A percentile compares a stretch with the other conserved stretches of the same genome.
These are phyloP conservation scores for Aspergillus cristatus DNA, from an alignment of 495 filamentous ascomycete genomes.

Conservation along the genomic window DNA sequence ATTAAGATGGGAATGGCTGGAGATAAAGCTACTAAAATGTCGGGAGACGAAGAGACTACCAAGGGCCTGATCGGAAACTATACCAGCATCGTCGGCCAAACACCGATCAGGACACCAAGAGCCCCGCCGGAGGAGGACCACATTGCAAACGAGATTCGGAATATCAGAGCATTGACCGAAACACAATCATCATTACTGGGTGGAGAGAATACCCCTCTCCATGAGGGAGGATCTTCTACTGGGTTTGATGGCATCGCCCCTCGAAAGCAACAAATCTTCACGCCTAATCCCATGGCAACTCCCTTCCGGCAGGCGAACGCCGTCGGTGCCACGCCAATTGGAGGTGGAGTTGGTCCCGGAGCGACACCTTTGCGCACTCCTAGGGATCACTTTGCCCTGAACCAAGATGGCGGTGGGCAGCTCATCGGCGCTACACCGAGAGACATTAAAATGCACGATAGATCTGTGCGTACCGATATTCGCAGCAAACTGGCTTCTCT, in stretches of 20 bases:
- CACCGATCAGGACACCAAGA: conserved; percentile 84
- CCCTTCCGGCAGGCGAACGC: conserved; percentile 67
- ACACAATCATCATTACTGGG: conserved; percentile 93
- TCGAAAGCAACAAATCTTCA: conserved; percentile 68
- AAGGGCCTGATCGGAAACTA: conserved; percentile 82
- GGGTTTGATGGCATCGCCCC: conserved; percentile 84
- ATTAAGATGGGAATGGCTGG: conserved; percentile 98
- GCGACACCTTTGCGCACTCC: conserved; percentile 89
- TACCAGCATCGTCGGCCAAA: conserved; percentile 64
- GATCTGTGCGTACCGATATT: conserved; percentile 60
- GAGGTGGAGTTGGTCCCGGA: conserved; percentile 47
- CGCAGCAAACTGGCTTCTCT: conserved; percentile 63
- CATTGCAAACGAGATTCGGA: conserved; percentile 92
- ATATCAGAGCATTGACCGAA: conserved; percentile 85
- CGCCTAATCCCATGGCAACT: conserved; percentile 92
- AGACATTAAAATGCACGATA: conserved; percentile 67
- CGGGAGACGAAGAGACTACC: conserved; percentile 73
- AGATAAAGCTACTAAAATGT: conserved; percentile 71
- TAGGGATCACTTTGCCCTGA: conserved; percentile 80
- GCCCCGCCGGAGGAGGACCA: conserved; percentile 88
- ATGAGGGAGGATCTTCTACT: conserved; percentile 72
- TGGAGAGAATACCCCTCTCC: conserved; percentile 84
- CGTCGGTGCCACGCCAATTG: conserved; percentile 63
- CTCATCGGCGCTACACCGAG: conserved; percentile 67
- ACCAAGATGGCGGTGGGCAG: conserved; percentile 51